phyloP scores from a whole-genome alignment of 2,329 filamentous ascomycete genomes.

The Neonectria punicea region DNA sequence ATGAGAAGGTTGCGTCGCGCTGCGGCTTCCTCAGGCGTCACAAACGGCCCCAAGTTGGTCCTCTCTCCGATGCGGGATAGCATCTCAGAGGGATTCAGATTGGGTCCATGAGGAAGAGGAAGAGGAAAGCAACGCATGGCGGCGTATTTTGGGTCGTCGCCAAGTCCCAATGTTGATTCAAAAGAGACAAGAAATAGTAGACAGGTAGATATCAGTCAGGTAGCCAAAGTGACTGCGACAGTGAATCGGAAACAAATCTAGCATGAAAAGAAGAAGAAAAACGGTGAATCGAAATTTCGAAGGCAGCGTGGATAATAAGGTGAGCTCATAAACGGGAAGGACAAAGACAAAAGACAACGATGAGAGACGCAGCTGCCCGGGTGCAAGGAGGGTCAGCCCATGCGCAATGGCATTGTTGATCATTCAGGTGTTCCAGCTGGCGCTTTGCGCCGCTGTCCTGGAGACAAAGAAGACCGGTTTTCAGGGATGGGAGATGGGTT shows the following conservation, averaged over 20 bases:
- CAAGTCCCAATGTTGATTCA: background rate
- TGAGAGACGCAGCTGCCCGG: background rate
- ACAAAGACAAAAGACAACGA: background rate
- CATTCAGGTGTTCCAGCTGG: background rate
- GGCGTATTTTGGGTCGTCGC: background rate
- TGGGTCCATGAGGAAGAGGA: background rate
- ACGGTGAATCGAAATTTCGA: background rate
- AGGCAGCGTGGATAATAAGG: background rate
- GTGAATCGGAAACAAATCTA: background rate
- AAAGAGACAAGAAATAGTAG: background rate
- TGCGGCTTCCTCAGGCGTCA: conserved; percentile 3
- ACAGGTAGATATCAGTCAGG: background rate
- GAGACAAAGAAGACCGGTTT: conserved; percentile 13
- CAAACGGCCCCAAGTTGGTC: background rate
- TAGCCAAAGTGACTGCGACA: background rate
- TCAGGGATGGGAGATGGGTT: background rate
- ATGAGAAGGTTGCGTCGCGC: conserved; percentile 38
- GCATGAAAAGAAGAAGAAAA: background rate
- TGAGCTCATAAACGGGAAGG: background rate
- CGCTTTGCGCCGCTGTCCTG: background rate
- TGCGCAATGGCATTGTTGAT: conserved; percentile 28
- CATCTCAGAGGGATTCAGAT: background rate
- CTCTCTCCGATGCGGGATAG: background rate
- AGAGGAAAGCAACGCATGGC: background rate
- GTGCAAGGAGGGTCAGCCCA: conserved; percentile 8